Percentiles rank a stretch among this genome's conserved stretches.
Conservation (phyloP, 768 basidiomycete genomes). For the Cantharellus anzutake region DNA sequence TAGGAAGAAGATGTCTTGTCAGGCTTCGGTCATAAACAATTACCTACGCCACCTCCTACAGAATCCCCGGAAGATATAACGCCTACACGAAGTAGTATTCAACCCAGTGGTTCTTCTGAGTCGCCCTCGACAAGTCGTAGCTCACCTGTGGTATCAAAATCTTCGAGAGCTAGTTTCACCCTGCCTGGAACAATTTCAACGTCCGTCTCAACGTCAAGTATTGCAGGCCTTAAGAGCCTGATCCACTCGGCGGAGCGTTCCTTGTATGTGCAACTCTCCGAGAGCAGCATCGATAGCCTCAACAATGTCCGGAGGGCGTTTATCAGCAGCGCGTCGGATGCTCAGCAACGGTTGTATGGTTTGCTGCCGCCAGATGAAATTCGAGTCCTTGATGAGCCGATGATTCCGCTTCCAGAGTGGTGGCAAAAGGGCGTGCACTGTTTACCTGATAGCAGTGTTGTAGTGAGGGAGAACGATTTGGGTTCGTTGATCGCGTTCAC, state of each 20-base stretch:
- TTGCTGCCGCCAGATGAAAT: background rate
- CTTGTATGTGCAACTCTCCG: slow-evolving; percentile 34
- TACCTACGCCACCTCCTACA: slow-evolving; percentile 3
- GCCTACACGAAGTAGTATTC: background rate
- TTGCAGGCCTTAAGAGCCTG: slow-evolving; percentile 31
- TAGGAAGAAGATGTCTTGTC: too few relatives aligned
- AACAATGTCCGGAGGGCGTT: slow-evolving; percentile 49
- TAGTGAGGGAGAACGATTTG: slow-evolving; percentile 54
- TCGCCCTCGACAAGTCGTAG: too few relatives aligned
- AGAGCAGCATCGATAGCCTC: slow-evolving; percentile 26
- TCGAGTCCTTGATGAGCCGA: slow-evolving; percentile 5
- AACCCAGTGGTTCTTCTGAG: too few relatives aligned
- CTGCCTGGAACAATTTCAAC: background rate
- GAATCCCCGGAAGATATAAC: background rate
- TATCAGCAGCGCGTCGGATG: slow-evolving; percentile 30
- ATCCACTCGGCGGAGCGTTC: slow-evolving; percentile 42
- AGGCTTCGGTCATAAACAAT: slow-evolving; percentile 6
- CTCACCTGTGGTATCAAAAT: too few relatives aligned
- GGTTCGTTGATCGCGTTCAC: slow-evolving; percentile 66
- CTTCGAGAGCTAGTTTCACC: too few relatives aligned
- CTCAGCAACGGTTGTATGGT: slow-evolving; percentile 30
- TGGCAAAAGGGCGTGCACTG: slow-evolving; percentile 42
- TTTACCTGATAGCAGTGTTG: slow-evolving; percentile 44
- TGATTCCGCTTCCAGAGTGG: slow-evolving; percentile 33
- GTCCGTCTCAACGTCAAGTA: slow-evolving; percentile 18